phyloP scores from a whole-genome alignment of 257 asterid genomes.

The Galeopsis tetrahit region DNA sequence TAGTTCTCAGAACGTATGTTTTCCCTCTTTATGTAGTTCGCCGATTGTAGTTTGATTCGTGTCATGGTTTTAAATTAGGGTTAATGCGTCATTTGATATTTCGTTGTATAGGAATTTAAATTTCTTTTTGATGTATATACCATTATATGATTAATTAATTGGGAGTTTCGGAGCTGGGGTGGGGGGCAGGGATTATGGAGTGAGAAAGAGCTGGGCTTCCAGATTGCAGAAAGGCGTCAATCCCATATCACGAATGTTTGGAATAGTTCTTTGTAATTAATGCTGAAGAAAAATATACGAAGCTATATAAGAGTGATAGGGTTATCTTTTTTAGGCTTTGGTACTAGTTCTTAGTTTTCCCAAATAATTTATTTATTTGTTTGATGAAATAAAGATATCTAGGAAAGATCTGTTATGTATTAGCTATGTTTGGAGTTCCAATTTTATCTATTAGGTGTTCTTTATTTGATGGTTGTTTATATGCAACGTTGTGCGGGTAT shows the following conservation, averaged over 20 bases:
- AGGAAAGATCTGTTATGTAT: background rate
- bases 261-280: conserved; percentile 68
- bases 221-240: conserved; percentile 67
- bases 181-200: conserved; percentile 28
- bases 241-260: conserved; percentile 70
- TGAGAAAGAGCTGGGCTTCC: conserved; percentile 70
- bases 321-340: conserved; percentile 32
- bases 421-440: conserved; percentile 9
- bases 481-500: background rate
- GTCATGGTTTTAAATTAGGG: conserved; percentile 9
- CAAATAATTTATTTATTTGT: background rate
- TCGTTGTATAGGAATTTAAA: background rate
- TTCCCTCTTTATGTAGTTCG: background rate
- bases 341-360: background rate
- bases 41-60: background rate
- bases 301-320: conserved; percentile 35
- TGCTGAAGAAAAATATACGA: conserved; percentile 57
- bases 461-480: background rate
- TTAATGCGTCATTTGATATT: conserved; percentile 6
- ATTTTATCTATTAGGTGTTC: background rate
- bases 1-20: background rate
- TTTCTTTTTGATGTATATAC: conserved; percentile 10
- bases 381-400: background rate
- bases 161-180: no score
- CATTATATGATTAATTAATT: background rate